Conservation (phyloP, 129 eudicot genomes). For the Silybum marianum region DNA sequence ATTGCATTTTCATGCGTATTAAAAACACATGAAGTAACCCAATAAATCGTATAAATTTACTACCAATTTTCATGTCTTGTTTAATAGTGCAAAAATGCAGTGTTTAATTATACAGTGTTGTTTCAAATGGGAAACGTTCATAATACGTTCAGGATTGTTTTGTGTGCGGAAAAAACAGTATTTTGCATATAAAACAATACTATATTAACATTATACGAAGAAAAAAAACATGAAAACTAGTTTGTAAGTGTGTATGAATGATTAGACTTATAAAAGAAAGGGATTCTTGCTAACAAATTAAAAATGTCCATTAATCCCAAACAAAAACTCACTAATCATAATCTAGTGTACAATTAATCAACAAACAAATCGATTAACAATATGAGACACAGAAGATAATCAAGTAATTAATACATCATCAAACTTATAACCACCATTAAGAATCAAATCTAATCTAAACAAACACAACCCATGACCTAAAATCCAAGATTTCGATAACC, state of each 20-base stretch:
- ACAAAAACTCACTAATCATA: background rate
- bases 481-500: slow-evolving; percentile 15
- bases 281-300: background rate
- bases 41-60: too few relatives aligned
- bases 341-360: slow-evolving; percentile 3
- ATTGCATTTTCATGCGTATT: too few relatives aligned
- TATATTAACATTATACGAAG: background rate
- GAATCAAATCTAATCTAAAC: background rate
- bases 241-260: too few relatives aligned
- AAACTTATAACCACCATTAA: slow-evolving; percentile 26
- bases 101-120: too few relatives aligned
- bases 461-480: slow-evolving; percentile 17
- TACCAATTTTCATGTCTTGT: too few relatives aligned
- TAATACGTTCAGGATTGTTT: too few relatives aligned
- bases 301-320: background rate
- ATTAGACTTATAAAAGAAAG: background rate
- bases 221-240: background rate
- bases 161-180: too few relatives aligned
- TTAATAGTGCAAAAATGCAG: background rate
- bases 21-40: background rate
- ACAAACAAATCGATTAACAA: background rate
- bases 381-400: background rate
- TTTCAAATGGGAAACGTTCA: too few relatives aligned
- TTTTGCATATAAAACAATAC: too few relatives aligned
- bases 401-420: background rate